Base-by-base conservation (phyloP, 495 filamentous ascomycete genomes). In the Delitschia confertaspora region DNA sequence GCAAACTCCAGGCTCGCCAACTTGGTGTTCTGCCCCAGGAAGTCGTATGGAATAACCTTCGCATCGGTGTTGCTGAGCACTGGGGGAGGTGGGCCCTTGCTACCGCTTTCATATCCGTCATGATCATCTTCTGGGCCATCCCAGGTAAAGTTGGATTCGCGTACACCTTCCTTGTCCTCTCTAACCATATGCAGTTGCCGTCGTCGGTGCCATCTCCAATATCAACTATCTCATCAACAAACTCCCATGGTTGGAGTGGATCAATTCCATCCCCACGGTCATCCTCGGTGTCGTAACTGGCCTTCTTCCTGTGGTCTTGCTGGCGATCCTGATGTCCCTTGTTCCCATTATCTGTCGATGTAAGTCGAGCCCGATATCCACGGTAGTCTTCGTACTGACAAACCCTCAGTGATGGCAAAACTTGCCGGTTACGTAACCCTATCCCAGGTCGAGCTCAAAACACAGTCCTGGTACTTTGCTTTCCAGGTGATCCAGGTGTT, bases 401-500 rank as follows among this genome's bases (percentile, higher is more conserved):
- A 45, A 11, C 25, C 17, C 32, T 27, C 66, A 77, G 78, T 68
- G 66, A 77, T 76, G 78, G 85, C 88, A 19, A 88, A 76, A 57
- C 60, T 87, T 35, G 73, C 81, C 24, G 91, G 91, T 33, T 83
- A 77, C 37, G 85, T 87, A 9, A 87, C 82, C 8, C 53, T 75
- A 3, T 80, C 87, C 5, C 73, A 76, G 9, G 75, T 96, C 22
- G 91, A 98, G 65, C 69, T 95, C 25, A 82, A 80, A 33, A 82
- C 80, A 1, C 91, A 98, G 59, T 93, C 93, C 57, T 83, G 73
- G 35, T 98, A 93, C 70, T 98, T 96, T 58, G 74, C 72, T 13
- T 98, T 96, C 74, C 88, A 95, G 62, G 82, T 98, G 30, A 71
- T 98, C 21, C 89, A 98, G 63, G 84, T 94, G 13, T 98, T 96